These are phyloP conservation scores for Graphium sp. DNA, from an alignment of 2,329 filamentous ascomycete genomes.

Conservation along the genomic window DNA sequence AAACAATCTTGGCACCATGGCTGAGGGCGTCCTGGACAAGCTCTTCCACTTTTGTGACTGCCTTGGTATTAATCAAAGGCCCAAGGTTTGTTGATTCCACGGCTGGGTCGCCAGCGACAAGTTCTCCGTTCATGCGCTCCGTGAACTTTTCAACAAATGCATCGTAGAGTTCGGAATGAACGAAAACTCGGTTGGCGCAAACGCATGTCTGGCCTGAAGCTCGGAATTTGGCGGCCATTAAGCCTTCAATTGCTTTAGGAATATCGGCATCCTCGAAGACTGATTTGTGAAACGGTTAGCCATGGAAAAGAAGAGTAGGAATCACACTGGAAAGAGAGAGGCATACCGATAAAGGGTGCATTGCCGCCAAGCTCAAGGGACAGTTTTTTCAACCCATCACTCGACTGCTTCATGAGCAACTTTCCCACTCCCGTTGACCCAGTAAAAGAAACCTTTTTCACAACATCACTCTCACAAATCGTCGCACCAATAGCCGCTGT, in stretches of 20 bases:
- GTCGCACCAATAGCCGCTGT: conserved; percentile 60
- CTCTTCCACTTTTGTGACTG: conserved; percentile 40
- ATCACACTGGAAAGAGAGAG: no score
- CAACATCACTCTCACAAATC: conserved; percentile 13
- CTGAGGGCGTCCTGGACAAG: conserved; percentile 44
- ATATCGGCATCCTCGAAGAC: conserved; percentile 61
- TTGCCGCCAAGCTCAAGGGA: conserved; percentile 61
- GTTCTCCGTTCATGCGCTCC: no score
- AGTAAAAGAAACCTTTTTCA: conserved; percentile 60
- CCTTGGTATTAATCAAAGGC: conserved; percentile 47
- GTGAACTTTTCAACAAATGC: conserved; percentile 31
- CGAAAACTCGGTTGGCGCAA: conserved; percentile 41
- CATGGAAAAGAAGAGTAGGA: no score
- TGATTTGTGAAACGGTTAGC: no score
- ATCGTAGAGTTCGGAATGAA: conserved; percentile 42
- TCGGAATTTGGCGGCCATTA: conserved; percentile 54
- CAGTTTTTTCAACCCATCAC: conserved; percentile 54
- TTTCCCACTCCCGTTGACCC: conserved; percentile 32
- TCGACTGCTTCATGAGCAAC: conserved; percentile 50
- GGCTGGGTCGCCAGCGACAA: conserved; percentile 29
- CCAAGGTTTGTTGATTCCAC: conserved; percentile 45
- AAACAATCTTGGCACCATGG: conserved; percentile 40
- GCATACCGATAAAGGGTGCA: conserved; percentile 58
- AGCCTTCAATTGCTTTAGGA: conserved; percentile 47
- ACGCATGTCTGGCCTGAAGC: no score